phyloP scores from a whole-genome alignment of 2,329 filamentous ascomycete genomes.

The Talaromyces islandicus region DNA sequence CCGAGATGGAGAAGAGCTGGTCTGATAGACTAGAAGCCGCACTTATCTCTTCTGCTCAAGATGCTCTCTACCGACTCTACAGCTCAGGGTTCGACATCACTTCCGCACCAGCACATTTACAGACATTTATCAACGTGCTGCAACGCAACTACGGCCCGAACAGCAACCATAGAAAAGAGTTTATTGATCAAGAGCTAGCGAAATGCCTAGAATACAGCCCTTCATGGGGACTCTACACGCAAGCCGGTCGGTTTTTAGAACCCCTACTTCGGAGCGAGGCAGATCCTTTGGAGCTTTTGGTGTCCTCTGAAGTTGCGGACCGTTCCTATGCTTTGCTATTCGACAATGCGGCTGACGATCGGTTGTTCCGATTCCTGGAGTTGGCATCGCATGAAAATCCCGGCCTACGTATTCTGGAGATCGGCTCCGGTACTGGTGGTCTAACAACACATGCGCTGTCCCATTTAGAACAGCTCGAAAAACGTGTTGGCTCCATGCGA shows the following conservation, averaged over 20 bases:
- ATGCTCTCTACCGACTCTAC: too few species aligned
- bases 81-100: too few species aligned
- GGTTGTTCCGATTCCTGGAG: conserved; percentile 9
- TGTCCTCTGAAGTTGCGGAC: background rate
- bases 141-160: conserved; percentile 24
- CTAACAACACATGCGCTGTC: conserved; percentile 12
- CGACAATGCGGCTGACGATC: conserved; percentile 29
- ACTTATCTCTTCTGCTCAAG: too few species aligned
- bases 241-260: conserved; percentile 17
- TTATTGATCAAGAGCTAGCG: too few species aligned
- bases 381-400: conserved; percentile 31
- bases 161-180: conserved; percentile 9
- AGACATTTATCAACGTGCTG: too few species aligned
- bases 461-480: conserved; percentile 9
- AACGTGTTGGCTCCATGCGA: background rate
- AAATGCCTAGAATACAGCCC: too few species aligned
- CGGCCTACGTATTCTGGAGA: conserved; percentile 38
- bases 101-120: too few species aligned
- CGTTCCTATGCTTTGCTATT: conserved; percentile 29
- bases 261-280: background rate
- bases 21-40: too few species aligned
- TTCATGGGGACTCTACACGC: background rate
- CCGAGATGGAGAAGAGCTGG: too few species aligned
- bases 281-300: background rate
- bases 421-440: conserved; percentile 41